These are phyloP conservation scores for Tetrapisispora taiwanensis DNA, from an alignment of 805 yeast species.

Conservation along the genomic window DNA sequence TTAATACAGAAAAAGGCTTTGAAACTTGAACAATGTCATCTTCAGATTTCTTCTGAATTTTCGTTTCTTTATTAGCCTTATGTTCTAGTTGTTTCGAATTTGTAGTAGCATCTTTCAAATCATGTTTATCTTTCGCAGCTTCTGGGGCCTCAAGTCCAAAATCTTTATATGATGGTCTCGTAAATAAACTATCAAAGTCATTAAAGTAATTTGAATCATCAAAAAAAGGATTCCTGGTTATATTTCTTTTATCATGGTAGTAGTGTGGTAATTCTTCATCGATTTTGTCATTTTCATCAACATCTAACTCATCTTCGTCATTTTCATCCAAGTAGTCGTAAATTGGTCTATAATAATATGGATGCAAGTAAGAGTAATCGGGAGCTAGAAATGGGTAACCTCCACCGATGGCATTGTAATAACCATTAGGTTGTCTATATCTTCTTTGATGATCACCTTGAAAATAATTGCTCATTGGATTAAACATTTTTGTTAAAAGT, in stretches of 20 bases:
- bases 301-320: neutral
- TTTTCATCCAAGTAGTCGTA: neutral
- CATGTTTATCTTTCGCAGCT: neutral
- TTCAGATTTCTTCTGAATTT: neutral
- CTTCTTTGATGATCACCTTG: neutral
- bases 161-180: neutral
- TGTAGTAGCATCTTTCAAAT: neutral
- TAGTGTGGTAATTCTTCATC: neutral
- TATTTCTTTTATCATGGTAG: neutral
- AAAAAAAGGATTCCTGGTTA: neutral
- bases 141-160: neutral
- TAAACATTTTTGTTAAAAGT: neutral
- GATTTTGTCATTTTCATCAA: neutral
- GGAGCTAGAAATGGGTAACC: conserved; percentile 17
- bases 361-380: neutral
- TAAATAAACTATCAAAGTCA: neutral
- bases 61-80: neutral
- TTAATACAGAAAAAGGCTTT: conserved; percentile 33
- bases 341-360: conserved; percentile 2
- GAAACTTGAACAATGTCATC: conserved; percentile 30
- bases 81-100: no score
- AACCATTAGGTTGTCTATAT: neutral
- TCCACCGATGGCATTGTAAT: neutral
- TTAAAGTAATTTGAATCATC: no score
- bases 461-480: neutral